phyloP scores from a whole-genome alignment of 805 yeast species.

The Metschnikowia chrysomelidarum region DNA sequence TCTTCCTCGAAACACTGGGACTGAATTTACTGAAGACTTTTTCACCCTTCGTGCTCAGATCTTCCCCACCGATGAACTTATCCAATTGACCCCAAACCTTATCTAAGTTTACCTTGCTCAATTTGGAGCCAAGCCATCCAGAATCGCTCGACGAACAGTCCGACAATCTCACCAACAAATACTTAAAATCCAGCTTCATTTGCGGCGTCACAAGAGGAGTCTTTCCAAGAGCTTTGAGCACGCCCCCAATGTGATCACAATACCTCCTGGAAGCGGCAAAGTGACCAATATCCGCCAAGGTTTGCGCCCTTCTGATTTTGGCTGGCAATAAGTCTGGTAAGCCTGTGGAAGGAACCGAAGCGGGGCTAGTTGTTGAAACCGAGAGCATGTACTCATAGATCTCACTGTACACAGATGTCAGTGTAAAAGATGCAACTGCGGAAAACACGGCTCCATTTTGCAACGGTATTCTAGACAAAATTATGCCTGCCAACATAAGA shows the following conservation, averaged over 20 bases:
- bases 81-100: slow-evolving; percentile 88
- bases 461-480: slow-evolving; percentile 31
- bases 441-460: slow-evolving; percentile 35
- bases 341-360: slow-evolving; percentile 34
- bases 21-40: slow-evolving; percentile 68
- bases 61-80: slow-evolving; percentile 87
- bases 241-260: slow-evolving; percentile 47
- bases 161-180: slow-evolving; percentile 45
- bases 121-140: slow-evolving; percentile 68
- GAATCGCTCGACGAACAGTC: slow-evolving; percentile 43
- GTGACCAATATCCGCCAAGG: slow-evolving; percentile 66
- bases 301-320: slow-evolving; percentile 66
- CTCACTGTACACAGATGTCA: slow-evolving; percentile 53
- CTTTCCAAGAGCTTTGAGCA: slow-evolving; percentile 31
- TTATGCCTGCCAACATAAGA: slow-evolving; percentile 46
- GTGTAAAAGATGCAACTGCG: slow-evolving; percentile 36
- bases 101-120: slow-evolving; percentile 64
- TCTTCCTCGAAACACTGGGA: slow-evolving; percentile 61
- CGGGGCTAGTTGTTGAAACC: slow-evolving; percentile 21
- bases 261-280: slow-evolving; percentile 60
- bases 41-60: slow-evolving; percentile 36
- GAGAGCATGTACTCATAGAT: slow-evolving; percentile 58
- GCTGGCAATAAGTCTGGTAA: slow-evolving; percentile 56
- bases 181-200: slow-evolving; percentile 30
- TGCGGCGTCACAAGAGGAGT: slow-evolving; percentile 28